Conservation (phyloP, 257 asterid genomes). For the Salvia splendens region DNA sequence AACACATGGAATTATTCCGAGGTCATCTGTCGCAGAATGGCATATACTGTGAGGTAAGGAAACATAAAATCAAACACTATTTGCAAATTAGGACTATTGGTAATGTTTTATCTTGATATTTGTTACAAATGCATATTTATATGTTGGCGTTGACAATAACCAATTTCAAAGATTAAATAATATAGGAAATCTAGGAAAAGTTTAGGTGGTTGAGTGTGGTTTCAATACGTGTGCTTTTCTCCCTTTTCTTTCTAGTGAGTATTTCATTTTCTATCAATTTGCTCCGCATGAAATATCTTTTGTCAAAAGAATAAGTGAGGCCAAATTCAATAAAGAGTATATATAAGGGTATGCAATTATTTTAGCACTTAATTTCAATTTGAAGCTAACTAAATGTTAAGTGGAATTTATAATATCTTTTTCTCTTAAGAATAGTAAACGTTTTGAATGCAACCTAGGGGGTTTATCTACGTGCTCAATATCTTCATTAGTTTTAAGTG, state of each 20-base stretch:
- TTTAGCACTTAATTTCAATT: too few relatives aligned
- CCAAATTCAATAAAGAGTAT: neutral
- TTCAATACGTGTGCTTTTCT: neutral
- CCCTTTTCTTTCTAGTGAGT: neutral
- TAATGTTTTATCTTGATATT: neutral
- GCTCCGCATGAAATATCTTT: neutral
- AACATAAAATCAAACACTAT: neutral
- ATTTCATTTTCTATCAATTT: neutral
- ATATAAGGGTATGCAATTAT: neutral
- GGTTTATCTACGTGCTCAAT: too few relatives aligned
- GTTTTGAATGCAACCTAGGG: too few relatives aligned
- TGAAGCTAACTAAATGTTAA: too few relatives aligned
- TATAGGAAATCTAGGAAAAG: neutral
- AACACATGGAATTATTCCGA: constrained; percentile 10
- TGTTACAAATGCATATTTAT: neutral
- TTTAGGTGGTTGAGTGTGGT: too few relatives aligned
- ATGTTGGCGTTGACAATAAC: neutral
- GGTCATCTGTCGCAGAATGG: constrained; percentile 7
- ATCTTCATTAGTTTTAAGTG: neutral
- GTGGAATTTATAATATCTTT: too few relatives aligned
- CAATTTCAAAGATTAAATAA: neutral
- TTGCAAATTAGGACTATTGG: neutral
- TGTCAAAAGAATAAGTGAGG: neutral
- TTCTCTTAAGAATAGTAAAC: too few relatives aligned
- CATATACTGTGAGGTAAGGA: constrained; percentile 14